A percentile compares a stretch with the other conserved stretches of the same genome.
phyloP scores from a whole-genome alignment of 257 asterid species.

The Mentha longifolia region DNA sequence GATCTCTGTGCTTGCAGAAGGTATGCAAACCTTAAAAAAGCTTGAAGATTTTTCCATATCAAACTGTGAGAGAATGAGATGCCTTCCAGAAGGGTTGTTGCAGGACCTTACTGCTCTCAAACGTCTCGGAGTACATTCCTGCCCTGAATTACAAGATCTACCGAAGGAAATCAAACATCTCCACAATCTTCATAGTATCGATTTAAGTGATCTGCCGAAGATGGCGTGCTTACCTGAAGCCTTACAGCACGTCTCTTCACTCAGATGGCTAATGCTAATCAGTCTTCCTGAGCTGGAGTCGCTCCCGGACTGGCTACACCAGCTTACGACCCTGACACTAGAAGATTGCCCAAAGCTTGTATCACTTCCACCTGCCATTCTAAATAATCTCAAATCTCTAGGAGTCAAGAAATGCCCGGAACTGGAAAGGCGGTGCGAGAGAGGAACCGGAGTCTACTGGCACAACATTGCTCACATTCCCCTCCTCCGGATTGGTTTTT shows the following conservation, averaged over 20 bases:
- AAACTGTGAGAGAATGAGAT: no score
- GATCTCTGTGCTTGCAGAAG: background rate
- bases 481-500: background rate
- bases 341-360: no score
- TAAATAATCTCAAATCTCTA: background rate
- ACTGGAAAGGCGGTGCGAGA: constrained; percentile 23
- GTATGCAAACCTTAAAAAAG: background rate
- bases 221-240: constrained; percentile 21
- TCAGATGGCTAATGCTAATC: background rate
- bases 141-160: constrained; percentile 9
- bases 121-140: background rate
- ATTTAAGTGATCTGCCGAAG: background rate
- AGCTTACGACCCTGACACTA: background rate
- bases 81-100: background rate
- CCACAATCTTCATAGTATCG: background rate
- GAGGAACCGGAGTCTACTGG: constrained; percentile 31
- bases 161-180: constrained; percentile 24
- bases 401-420: background rate
- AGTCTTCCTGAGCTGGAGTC: constrained; percentile 27
- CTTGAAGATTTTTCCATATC: no score
- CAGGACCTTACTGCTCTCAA: background rate
- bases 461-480: constrained; percentile 26
- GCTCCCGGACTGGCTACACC: constrained; percentile 31
- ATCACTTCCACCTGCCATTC: background rate
- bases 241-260: constrained; percentile 7